Base-by-base conservation (phyloP, 495 filamentous ascomycete species). In the Hyaloscypha variabilis region DNA sequence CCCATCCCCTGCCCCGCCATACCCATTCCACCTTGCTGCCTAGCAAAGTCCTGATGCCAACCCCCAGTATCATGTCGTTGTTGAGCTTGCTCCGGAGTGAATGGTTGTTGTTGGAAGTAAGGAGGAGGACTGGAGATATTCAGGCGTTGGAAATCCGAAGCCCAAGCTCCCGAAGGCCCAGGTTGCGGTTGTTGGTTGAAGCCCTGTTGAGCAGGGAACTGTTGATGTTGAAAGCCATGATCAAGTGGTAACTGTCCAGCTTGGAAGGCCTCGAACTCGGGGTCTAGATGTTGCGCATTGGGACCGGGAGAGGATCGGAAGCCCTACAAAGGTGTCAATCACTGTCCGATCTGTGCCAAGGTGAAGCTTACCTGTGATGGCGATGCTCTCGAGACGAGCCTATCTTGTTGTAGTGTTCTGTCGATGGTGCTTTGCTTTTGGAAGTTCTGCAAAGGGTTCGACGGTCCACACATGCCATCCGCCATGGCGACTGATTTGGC, bases 391-490 rank as follows among this genome's bases (percentile, higher is more conserved):
- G 79, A 76, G 34, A 77, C 74, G 29, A 92, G 71, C 56, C 91
- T 87, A 71, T 97, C 94, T 75, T 96, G 94, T 70, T 97, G 93
- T 51, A 94, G 81, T 6, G 90, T 88, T 21, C 90, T 82, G 74
- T 98, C 92, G 54, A 87, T 83, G 13, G 88, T 83, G 5, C 87
- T 81, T 77, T 97, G 93, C 69, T 94, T 90, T 69, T 92, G 85
- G 69, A 97, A 89, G 71, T 85, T 91, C 73, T 95, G 90, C 46
- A 95, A 86, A 66, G 92, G 87, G 77, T 94, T 97, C 13, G 93
- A 93, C 26, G 94, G 93, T 51, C 94, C 92, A 76, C 94, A 98
- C 58, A 96, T 82, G 64, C 83, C 83, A 74, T 96, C 92, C 55
- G 89, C 81, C 93, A 96, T 96, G 75, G 64, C 76, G 72, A 11